Conservation (phyloP, 2,329 filamentous ascomycete species). For the Fusarium sp. region DNA sequence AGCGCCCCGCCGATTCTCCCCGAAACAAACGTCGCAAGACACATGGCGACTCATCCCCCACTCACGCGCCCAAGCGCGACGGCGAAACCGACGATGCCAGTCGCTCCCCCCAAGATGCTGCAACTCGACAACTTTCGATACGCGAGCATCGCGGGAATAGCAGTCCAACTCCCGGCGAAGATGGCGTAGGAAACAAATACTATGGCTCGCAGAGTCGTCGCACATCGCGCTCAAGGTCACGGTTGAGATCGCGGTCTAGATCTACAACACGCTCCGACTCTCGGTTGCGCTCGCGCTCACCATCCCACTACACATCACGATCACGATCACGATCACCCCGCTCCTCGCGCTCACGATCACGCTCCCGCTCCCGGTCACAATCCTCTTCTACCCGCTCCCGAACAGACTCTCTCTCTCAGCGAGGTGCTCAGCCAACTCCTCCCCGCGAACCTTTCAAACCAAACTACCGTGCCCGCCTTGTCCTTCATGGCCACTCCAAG, state of each 20-base stretch:
- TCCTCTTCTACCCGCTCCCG: conserved; percentile 49
- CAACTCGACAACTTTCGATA: conserved; percentile 34
- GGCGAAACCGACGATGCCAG: conserved; percentile 22
- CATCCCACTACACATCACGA: conserved; percentile 47
- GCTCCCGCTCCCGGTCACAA: conserved; percentile 46
- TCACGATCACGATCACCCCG: conserved; percentile 48
- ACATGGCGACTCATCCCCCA: conserved; percentile 44
- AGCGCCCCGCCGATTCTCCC: conserved; percentile 42
- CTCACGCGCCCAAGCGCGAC: conserved; percentile 43
- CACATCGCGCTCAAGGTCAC: conserved; percentile 49
- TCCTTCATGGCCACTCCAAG: conserved; percentile 80
- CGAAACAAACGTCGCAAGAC: conserved; percentile 51
- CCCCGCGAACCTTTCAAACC: conserved; percentile 66
- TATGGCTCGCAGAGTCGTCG: conserved; percentile 46
- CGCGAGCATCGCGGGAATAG: conserved; percentile 35
- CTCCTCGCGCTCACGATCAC: conserved; percentile 48
- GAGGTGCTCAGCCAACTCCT: conserved; percentile 48
- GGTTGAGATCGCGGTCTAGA: conserved; percentile 50
- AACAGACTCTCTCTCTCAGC: conserved; percentile 45
- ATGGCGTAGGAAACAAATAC: conserved; percentile 39
- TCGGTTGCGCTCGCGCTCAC: conserved; percentile 48
- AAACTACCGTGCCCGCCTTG: conserved; percentile 75
- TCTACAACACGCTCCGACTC: conserved; percentile 55
- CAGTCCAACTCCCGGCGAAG: conserved; percentile 41
- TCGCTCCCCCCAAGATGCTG: conserved; percentile 12